Base-by-base conservation (phyloP, 2,329 filamentous ascomycete species). In the Corinectria fuckeliana region DNA sequence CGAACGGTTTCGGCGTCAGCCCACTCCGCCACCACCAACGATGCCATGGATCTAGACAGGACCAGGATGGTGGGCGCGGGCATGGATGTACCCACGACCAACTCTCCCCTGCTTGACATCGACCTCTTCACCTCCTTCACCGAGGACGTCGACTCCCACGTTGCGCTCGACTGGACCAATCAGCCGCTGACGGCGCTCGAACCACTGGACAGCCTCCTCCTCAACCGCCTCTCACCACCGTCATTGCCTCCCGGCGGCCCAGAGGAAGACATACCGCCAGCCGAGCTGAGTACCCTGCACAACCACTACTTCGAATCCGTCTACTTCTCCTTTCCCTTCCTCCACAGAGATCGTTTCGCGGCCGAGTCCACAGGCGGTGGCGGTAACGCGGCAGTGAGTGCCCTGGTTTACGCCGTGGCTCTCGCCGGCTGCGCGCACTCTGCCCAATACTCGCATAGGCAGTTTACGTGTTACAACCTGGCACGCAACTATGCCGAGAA, bases 401-500 rank as follows among this genome's bases (percentile, higher is more conserved):
- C 53, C 7, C 34, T 61, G 13, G 23, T 47, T 14, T 53, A 61
- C 28, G 52, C 53, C 28, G 32, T 61, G 28, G 58, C 53, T 16
- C 53, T 61, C 34, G 14, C 53, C 28, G 58, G 58, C 25, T 61
- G 58, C 52, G 20, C 53, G 10, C 39, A 53, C n/a, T 50, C 41
- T 9, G 21, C 48, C 16, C 10, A 51, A n/a, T 8, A 49, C 26
- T 5, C 14, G 7, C 10, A 56, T 38, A 28, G 21, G 16, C 28
- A 32, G 28, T 32, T 32, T 32, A 32, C 28, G 28, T 32, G 28
- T 32, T 32, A 32, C 28, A 32, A 32, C 28, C 28, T 32, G 28
- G 28, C 28, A 11, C 28, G 28, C 28, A 32, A 32, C 28, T 32
- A 32, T 11, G 28, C 28, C 28, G 28, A 32, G 28, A 32, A 32